phyloP scores from a whole-genome alignment of 106 monocot species.

The Amphibolis antarctica region DNA sequence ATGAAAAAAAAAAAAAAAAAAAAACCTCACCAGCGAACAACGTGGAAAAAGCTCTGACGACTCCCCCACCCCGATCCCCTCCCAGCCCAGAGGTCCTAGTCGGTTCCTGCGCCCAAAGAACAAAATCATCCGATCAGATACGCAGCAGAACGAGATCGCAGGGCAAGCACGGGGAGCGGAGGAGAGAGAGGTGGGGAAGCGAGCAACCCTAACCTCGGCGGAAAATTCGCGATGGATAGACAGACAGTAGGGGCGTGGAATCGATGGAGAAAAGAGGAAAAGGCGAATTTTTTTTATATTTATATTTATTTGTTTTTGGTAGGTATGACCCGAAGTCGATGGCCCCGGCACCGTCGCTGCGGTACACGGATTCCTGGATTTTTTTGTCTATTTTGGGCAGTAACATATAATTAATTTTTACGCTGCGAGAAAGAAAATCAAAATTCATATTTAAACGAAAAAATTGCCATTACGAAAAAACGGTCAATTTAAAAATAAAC shows the following conservation, averaged over 20 bases:
- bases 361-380: too few relatives aligned
- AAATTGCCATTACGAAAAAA: too few relatives aligned
- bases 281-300: too few relatives aligned
- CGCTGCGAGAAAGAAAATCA: too few relatives aligned
- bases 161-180: not conserved
- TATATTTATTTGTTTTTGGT: too few relatives aligned
- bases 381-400: too few relatives aligned
- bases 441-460: too few relatives aligned
- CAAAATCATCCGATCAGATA: not conserved
- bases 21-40: not conserved
- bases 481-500: too few relatives aligned
- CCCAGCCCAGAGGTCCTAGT: not conserved
- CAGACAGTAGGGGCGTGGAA: not conserved
- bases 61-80: not conserved
- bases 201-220: constrained; percentile 9
- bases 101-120: not conserved
- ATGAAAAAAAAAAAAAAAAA: not conserved
- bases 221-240: not conserved
- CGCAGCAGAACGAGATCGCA: not conserved
- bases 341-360: too few relatives aligned
- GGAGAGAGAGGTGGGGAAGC: not conserved
- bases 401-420: too few relatives aligned
- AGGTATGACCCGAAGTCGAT: too few relatives aligned
- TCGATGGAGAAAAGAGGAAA: not conserved
- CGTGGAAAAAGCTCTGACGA: not conserved